A percentile compares a stretch with the other conserved stretches of the same genome.
Conservation (phyloP, 164 flowering plant genomes). For the Echeveria elegans region DNA sequence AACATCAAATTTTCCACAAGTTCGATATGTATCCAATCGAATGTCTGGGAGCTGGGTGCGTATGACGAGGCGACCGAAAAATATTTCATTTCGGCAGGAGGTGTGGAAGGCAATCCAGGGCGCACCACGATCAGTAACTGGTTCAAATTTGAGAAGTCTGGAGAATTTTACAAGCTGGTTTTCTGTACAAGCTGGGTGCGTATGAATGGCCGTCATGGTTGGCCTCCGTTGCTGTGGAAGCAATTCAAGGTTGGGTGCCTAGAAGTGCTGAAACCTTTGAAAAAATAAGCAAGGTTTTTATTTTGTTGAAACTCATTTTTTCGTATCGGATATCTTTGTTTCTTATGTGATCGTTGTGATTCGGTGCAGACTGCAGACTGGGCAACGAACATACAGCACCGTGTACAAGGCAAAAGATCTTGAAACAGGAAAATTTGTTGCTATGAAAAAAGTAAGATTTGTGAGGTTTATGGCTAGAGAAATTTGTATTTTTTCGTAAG, state of each 20-base stretch:
- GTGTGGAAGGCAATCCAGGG: conserved; percentile 43
- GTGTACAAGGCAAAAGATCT: too few species aligned
- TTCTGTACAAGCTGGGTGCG: conserved; percentile 53
- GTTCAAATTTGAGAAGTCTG: conserved; percentile 43
- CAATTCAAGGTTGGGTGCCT: conserved; percentile 6
- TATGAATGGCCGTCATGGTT: not conserved
- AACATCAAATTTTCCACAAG: conserved; percentile 34
- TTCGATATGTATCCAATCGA: conserved; percentile 24
- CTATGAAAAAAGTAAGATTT: too few species aligned
- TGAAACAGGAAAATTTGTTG: too few species aligned
- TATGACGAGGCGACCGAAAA: conserved; percentile 16
- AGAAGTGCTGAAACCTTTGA: not conserved
- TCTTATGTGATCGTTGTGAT: too few species aligned
- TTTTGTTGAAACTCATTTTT: not conserved
- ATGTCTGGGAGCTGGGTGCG: conserved; percentile 34
- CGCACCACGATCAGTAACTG: conserved; percentile 30
- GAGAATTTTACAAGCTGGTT: conserved; percentile 34
- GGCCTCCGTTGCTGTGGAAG: not conserved
- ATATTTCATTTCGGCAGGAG: conserved; percentile 30
- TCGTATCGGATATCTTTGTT: not conserved
- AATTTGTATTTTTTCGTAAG: too few species aligned
- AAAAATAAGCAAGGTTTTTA: not conserved
- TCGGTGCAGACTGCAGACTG: too few species aligned
- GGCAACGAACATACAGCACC: too few species aligned
- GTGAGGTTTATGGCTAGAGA: too few species aligned